phyloP scores from a whole-genome alignment of 768 basidiomycete genomes.

The Psilocybe azurescens region DNA sequence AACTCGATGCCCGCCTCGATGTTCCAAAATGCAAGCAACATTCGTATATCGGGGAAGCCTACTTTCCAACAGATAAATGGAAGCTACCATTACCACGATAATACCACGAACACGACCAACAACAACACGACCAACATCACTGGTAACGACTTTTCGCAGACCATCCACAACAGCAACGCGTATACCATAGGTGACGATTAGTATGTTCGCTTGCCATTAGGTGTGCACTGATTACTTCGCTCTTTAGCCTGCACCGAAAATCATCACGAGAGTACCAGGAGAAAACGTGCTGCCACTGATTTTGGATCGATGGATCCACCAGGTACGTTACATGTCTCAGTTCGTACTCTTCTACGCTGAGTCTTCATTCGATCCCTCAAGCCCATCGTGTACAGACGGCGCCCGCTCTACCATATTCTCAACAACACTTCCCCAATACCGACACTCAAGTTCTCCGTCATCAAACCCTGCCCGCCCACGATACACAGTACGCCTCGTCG shows the following conservation, averaged over 20 bases:
- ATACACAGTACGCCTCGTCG: background rate
- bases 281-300: no score
- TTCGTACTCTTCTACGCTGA: no score
- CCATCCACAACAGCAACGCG: background rate
- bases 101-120: background rate
- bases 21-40: conserved; percentile 1
- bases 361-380: no score
- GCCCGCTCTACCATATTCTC: no score
- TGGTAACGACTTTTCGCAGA: background rate
- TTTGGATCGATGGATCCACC: no score
- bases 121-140: background rate
- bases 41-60: background rate
- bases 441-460: no score
- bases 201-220: background rate
- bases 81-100: background rate
- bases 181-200: background rate
- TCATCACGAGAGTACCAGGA: no score
- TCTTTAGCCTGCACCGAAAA: background rate
- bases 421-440: no score
- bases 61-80: background rate
- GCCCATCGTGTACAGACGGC: no score
- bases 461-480: no score
- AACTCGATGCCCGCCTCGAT: no score
- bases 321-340: no score
- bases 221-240: background rate